These are phyloP conservation scores for Cercospora zeina DNA, from an alignment of 2,329 filamentous ascomycete genomes.

Conservation along the genomic window DNA sequence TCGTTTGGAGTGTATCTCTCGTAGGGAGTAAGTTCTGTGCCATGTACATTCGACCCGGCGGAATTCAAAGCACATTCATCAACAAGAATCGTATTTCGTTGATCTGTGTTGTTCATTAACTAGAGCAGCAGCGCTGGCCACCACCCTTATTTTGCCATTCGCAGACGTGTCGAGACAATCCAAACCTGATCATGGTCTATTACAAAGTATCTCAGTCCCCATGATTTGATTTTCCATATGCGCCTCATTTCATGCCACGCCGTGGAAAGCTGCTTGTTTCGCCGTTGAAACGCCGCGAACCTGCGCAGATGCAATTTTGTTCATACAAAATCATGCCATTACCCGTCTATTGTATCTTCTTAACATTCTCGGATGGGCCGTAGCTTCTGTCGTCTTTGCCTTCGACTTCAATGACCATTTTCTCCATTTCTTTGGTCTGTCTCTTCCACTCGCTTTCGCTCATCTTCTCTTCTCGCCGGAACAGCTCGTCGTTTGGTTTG, in stretches of 20 bases:
- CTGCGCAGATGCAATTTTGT: constrained; percentile 13
- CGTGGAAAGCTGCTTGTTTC: background rate
- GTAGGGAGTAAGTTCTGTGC: background rate
- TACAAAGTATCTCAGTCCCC: background rate
- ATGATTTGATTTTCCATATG: background rate
- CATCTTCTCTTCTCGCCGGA: constrained; percentile 83
- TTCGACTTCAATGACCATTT: constrained; percentile 72
- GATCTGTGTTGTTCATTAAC: background rate
- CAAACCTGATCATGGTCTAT: constrained; percentile 2
- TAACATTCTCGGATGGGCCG: constrained; percentile 33
- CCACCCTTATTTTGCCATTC: background rate
- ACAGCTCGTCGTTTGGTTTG: constrained; percentile 81
- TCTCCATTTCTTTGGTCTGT: constrained; percentile 74
- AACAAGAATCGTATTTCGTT: background rate
- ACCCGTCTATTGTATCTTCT: constrained; percentile 42
- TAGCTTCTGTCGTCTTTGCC: constrained; percentile 54
- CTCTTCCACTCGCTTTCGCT: constrained; percentile 74
- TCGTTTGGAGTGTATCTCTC: background rate
- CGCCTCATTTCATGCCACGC: constrained; percentile 9
- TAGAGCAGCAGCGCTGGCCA: constrained; percentile 13
- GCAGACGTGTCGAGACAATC: background rate
- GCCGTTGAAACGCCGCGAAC: constrained; percentile 6
- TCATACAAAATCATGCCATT: background rate
- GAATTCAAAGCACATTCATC: background rate
- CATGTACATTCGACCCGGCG: background rate